Evolutionary conservation across 1,284 basidiomycete genomes (phyloP).

Genomic region (Trichosporon sp.): DNA sequence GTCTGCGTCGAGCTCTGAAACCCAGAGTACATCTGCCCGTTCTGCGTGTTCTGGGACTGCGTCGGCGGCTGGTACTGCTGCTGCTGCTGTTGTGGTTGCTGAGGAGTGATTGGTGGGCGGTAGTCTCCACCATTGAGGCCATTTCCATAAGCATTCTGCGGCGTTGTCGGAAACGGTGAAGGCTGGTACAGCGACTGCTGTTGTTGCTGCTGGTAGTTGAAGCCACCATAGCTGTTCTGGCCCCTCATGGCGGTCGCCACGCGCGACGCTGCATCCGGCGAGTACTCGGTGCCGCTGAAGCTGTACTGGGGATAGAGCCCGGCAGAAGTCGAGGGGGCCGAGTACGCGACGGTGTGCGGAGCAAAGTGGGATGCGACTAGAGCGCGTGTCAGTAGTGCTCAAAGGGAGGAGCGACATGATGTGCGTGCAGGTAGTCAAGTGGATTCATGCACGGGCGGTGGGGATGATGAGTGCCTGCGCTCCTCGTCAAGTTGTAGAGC

Average conservation of each 20-base stretch:
- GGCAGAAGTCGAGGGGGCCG: conserved; percentile 22
- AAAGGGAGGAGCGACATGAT: not conserved
- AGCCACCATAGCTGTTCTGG: not conserved
- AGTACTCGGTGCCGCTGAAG: not conserved
- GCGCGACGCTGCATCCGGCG: not conserved
- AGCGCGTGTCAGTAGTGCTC: not conserved
- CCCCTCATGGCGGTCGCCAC: not conserved
- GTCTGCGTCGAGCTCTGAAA: not conserved
- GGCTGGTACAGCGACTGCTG: not conserved
- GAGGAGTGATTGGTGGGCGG: not conserved
- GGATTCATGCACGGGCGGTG: not conserved
- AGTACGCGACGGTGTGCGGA: conserved; percentile 38
- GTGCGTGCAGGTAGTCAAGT: not conserved
- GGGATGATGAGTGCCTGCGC: not conserved
- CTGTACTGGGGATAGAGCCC: conserved; percentile 36
- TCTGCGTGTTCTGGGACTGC: conserved; percentile 2
- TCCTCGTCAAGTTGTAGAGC: not conserved
- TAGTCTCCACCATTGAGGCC: not conserved
- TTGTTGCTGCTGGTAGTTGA: conserved; percentile 3
- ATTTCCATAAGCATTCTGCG: not conserved
- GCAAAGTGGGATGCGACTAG: conserved; percentile 46
- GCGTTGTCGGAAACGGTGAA: not conserved
- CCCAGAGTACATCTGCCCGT: conserved; percentile 6
- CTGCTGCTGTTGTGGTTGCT: conserved; percentile 12
- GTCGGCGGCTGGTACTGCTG: conserved; percentile 8